Evolutionary conservation across 148 eudicot genomes (phyloP), one percentile per base, ranked within the genome.

Genomic region (Pharnaceum exiguum): DNA sequence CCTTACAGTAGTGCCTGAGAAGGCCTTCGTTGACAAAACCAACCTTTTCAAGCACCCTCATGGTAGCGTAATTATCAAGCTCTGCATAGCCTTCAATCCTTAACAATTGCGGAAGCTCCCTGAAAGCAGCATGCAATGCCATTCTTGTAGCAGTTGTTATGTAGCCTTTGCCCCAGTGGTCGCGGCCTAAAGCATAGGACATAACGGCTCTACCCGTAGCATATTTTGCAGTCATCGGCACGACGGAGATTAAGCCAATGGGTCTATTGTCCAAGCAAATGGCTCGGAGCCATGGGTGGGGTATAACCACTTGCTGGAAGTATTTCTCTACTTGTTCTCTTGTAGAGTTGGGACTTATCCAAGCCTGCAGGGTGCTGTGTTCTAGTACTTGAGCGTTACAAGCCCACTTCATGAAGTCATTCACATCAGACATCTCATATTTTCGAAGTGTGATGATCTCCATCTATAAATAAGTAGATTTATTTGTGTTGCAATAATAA

Each of bases 221-320:
- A 35, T 51, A 15, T 0, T 51, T 69, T 0, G 58, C 19, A 2
- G 30, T 55, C 0, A 36, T 46, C 17, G 5, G 44, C 10, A 55
- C 62, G 0, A 75, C 18, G 4, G 31, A 36, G 19, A 78, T 9
- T 56, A 62, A 71, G 7, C 77, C 77, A 10, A 75, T 67, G 15
- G 74, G 66, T 10, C 57, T 52, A 60, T 63, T 62, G 0, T 65
- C 37, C 4, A 69, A 32, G 66, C 80, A 75, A n/a, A 79, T 71
- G 12, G 83, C 71, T 27, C 71, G 62, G 31, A 71, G 63, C 71
- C 77, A 79, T 11, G 74, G 77, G 49, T 79, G 80, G 18, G 75
- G 66, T 23, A 75, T 68, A 28, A 73, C 75, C 5, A 64, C 65
- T 13, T 75, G 38, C 10, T 26, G 26, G 55, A 75, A 66, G 57